Percentiles rank a stretch among this genome's conserved stretches.
Evolutionary conservation across 192 early-diverging fungal species (phyloP).

Genomic region (Umbelopsis vinacea): DNA sequence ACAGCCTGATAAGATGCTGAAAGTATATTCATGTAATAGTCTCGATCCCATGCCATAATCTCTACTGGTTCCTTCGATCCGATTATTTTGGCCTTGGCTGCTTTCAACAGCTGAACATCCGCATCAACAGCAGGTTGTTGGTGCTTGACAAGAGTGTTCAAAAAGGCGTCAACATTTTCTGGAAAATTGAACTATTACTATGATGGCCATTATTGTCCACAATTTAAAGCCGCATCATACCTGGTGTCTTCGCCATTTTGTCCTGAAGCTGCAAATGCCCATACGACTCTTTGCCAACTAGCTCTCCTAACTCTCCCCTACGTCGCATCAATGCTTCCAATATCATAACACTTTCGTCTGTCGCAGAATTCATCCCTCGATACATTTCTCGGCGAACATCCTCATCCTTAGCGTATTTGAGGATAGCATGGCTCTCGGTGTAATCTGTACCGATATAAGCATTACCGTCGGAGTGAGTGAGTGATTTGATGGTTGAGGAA

Average conservation of each 20-base stretch:
- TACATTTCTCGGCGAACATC: conserved; percentile 74
- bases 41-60: conserved; percentile 84
- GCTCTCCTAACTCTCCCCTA: conserved; percentile 71
- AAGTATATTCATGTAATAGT: conserved; percentile 64
- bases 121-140: conserved; percentile 59
- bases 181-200: not conserved
- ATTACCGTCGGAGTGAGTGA: conserved; percentile 35
- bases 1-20: conserved; percentile 36
- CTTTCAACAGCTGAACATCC: conserved; percentile 55
- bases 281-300: conserved; percentile 83
- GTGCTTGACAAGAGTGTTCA: conserved; percentile 67
- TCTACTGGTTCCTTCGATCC: conserved; percentile 21
- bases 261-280: conserved; percentile 84
- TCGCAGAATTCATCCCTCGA: conserved; percentile 74
- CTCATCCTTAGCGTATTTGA: conserved; percentile 67
- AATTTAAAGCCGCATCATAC: conserved; percentile 39
- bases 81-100: conserved; percentile 36
- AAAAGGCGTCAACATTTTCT: conserved; percentile 85
- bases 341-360: conserved; percentile 59
- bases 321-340: conserved; percentile 78
- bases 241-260: conserved; percentile 90
- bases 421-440: conserved; percentile 61
- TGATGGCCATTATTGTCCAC: not conserved
- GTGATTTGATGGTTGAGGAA: conserved; percentile 38
- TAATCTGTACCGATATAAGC: conserved; percentile 66